These are phyloP conservation scores for Bruguiera gymnorhiza DNA, from an alignment of 345 rosid genomes.

Conservation along the genomic window DNA sequence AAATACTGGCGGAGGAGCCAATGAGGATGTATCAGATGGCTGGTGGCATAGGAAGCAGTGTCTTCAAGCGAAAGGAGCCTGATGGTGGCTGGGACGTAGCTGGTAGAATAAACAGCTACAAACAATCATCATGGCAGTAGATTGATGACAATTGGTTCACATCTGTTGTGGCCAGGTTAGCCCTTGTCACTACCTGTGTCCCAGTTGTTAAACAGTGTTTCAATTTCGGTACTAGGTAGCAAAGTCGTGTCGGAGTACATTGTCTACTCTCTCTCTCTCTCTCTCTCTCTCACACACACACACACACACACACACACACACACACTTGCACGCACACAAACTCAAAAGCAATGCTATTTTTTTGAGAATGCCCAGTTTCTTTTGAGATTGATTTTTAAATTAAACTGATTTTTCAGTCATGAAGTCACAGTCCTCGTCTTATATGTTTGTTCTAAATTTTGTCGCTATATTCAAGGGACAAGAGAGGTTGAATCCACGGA, in stretches of 20 bases:
- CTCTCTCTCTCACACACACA: no score
- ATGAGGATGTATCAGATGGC: conserved; percentile 61
- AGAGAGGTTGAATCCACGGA: not conserved
- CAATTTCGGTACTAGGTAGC: no score
- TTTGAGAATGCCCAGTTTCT: no score
- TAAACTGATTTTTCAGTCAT: no score
- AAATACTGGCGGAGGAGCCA: conserved; percentile 58
- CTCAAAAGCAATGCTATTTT: no score
- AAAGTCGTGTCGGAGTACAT: no score
- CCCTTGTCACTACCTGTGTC: not conserved
- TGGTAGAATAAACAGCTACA: conserved; percentile 36
- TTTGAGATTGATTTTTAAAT: not conserved
- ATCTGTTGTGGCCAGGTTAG: not conserved
- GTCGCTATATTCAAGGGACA: not conserved
- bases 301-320: no score
- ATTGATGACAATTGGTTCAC: not conserved
- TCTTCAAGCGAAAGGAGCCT: conserved; percentile 78
- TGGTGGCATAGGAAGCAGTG: conserved; percentile 24
- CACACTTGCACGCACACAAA: no score
- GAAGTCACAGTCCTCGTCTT: no score
- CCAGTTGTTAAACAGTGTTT: no score
- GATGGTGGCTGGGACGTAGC: conserved; percentile 78
- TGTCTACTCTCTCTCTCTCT: no score
- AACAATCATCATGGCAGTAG: conserved; percentile 80
- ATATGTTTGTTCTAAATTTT: not conserved